Evolutionary conservation across 169 alveolate genomes (phyloP).

Genomic region (Cryptosporidium muris): DNA sequence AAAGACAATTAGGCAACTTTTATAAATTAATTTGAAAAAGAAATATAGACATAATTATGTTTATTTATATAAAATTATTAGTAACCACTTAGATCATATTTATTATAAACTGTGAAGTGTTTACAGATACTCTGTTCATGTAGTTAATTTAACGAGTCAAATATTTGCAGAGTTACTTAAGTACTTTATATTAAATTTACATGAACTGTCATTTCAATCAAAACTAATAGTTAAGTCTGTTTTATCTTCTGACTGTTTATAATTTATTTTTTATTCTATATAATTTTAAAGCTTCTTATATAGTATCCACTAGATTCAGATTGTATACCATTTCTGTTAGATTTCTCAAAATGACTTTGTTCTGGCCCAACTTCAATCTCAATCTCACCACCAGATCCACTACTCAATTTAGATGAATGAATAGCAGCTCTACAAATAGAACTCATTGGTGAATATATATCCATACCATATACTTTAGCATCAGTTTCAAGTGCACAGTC

Average conservation of each 20-base stretch:
- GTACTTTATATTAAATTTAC: neutral
- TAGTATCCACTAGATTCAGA: slow-evolving; percentile 62
- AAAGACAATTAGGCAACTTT: too few species aligned
- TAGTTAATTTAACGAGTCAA: neutral
- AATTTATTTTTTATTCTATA: slow-evolving; percentile 9
- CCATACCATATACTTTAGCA: slow-evolving; percentile 78
- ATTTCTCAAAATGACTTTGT: slow-evolving; percentile 64
- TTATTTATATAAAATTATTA: too few species aligned
- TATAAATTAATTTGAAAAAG: too few species aligned
- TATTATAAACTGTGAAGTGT: too few species aligned
- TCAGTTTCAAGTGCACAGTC: slow-evolving; percentile 72
- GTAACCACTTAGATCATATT: too few species aligned
- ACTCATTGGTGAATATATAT: slow-evolving; percentile 84
- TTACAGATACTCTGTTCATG: neutral
- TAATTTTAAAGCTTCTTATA: slow-evolving; percentile 64
- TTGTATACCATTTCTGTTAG: slow-evolving; percentile 66
- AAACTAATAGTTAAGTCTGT: neutral
- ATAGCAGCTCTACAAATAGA: slow-evolving; percentile 90
- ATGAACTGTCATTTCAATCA: neutral
- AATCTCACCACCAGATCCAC: slow-evolving; percentile 46
- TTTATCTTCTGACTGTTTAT: neutral
- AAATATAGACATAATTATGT: too few species aligned
- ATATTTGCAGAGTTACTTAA: neutral
- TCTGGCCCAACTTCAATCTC: slow-evolving; percentile 70
- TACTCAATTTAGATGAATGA: slow-evolving; percentile 75